Percentiles rank a stretch among this genome's conserved stretches.
These are phyloP conservation scores for Epichloe sylvatica DNA, from an alignment of 2,329 filamentous ascomycete genomes.

Conservation along the genomic window DNA sequence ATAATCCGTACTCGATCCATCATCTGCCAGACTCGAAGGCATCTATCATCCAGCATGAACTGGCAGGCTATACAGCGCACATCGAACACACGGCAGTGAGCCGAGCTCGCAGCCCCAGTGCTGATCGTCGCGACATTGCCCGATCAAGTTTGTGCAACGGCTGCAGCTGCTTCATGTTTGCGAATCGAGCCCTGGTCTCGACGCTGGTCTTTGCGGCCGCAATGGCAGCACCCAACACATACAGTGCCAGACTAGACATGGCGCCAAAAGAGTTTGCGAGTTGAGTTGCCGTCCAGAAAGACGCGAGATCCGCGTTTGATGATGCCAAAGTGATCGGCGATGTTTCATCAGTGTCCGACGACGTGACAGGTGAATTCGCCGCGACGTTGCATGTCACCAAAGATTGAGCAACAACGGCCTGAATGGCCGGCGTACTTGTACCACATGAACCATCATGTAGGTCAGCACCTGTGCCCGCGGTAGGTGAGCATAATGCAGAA, in stretches of 20 bases:
- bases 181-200: background rate
- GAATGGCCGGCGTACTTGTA: background rate
- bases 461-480: background rate
- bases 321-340: background rate
- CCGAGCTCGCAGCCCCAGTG: background rate
- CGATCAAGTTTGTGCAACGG: background rate
- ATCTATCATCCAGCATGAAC: no score
- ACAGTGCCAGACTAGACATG: background rate
- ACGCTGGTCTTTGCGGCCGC: background rate
- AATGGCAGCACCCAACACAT: background rate
- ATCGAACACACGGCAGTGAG: background rate
- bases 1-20: no score
- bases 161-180: background rate
- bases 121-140: background rate
- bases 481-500: background rate
- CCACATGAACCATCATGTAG: background rate
- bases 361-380: no score
- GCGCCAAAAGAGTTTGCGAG: background rate
- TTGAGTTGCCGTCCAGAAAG: background rate
- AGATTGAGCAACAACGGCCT: no score
- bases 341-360: no score
- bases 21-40: no score
- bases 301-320: background rate
- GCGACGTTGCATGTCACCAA: background rate
- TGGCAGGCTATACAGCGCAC: no score